These are phyloP conservation scores for Sphaerulina musiva DNA, from an alignment of 2,329 filamentous ascomycete species.

Conservation along the genomic window DNA sequence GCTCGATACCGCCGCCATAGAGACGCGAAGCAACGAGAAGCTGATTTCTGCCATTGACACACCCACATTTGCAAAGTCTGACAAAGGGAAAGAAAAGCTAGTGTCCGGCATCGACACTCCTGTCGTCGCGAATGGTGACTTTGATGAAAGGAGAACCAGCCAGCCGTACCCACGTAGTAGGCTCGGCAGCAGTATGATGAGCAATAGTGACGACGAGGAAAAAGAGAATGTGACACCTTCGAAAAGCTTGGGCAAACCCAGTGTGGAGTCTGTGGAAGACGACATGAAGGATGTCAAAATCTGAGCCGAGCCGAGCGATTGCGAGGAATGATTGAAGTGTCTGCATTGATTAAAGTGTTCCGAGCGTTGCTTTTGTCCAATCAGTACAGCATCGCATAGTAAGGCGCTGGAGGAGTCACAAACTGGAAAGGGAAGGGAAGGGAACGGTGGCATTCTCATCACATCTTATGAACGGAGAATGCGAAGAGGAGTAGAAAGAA, in stretches of 20 bases:
- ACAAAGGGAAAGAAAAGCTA: conserved; percentile 35
- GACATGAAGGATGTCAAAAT: conserved; percentile 48
- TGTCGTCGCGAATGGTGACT: conserved; percentile 15
- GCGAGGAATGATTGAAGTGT: neutral
- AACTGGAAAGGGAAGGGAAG: neutral
- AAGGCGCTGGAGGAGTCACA: conserved; percentile 10
- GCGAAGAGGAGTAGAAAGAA: neutral
- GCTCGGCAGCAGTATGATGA: conserved; percentile 21
- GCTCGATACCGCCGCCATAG: conserved; percentile 30
- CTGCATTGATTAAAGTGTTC: conserved; percentile 6
- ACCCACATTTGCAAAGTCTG: conserved; percentile 11
- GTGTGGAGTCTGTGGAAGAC: conserved; percentile 20
- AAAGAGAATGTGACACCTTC: conserved; percentile 14
- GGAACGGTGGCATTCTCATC: neutral
- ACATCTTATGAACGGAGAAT: neutral
- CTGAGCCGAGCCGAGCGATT: conserved; percentile 10
- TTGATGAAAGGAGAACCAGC: conserved; percentile 17
- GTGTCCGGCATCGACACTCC: conserved; percentile 32
- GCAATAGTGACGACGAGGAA: conserved; percentile 20
- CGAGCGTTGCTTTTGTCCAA: conserved; percentile 13
- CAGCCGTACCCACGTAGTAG: conserved; percentile 18
- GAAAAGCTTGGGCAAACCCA: conserved; percentile 19
- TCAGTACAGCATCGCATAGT: conserved; percentile 13
- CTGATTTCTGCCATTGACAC: conserved; percentile 35
- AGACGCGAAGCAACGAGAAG: conserved; percentile 19